Conservation (phyloP, 2,329 filamentous ascomycete genomes). For the Colletotrichum zoysiae region DNA sequence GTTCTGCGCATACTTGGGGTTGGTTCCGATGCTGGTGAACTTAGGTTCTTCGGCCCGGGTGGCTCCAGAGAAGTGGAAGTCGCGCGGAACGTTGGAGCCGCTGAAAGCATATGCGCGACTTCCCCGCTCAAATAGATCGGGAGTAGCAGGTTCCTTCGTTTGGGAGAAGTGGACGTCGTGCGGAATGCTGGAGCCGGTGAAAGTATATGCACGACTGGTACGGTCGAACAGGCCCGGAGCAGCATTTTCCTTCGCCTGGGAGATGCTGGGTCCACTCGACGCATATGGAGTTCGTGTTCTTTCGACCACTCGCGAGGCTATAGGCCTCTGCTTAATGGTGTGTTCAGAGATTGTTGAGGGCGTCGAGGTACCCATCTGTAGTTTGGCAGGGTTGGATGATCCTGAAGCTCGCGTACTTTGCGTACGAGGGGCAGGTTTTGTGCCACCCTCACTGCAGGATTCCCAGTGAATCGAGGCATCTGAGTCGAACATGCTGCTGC, state of each 20-base stretch:
- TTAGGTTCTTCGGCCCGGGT: background rate
- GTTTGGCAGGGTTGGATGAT: background rate
- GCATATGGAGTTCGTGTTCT: background rate
- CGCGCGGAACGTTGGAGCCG: background rate
- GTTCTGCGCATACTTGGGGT: background rate
- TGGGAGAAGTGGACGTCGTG: background rate
- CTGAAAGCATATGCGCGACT: background rate
- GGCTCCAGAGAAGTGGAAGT: background rate
- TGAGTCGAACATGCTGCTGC: background rate
- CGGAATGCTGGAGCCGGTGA: background rate
- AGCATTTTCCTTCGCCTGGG: background rate
- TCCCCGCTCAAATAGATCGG: background rate
- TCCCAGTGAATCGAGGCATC: slow-evolving; percentile 3
- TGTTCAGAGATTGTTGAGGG: background rate
- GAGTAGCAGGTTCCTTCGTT: background rate
- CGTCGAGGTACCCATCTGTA: background rate
- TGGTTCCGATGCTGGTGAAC: background rate
- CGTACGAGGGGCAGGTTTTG: background rate
- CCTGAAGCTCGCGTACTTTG: background rate
- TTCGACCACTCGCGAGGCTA: background rate
- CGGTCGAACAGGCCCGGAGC: background rate
- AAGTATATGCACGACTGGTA: background rate
- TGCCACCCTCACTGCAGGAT: slow-evolving; percentile 12
- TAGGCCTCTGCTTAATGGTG: no score
- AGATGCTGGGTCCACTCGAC: no score